These are phyloP conservation scores for Barnettozyma botsteinii DNA, from an alignment of 805 yeast species.

Conservation along the genomic window DNA sequence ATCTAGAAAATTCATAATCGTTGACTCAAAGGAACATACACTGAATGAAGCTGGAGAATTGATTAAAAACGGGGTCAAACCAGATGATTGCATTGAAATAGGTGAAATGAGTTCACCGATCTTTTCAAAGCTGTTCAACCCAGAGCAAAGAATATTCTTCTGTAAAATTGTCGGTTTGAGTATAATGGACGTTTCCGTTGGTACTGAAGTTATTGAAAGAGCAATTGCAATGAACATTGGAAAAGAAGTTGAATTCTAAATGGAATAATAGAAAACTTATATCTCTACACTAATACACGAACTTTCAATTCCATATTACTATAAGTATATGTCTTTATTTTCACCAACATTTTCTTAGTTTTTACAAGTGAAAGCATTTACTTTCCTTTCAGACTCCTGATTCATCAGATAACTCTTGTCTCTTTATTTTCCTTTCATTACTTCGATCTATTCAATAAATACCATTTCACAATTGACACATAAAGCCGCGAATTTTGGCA, in stretches of 20 bases:
- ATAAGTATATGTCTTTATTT: too few relatives aligned
- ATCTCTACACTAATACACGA: too few relatives aligned
- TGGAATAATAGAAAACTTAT: background rate
- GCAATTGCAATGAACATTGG: conserved; percentile 29
- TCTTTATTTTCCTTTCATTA: too few relatives aligned
- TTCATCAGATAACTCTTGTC: too few relatives aligned
- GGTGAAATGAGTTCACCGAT: conserved; percentile 34
- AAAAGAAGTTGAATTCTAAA: conserved; percentile 26
- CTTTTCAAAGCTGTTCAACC: too few relatives aligned
- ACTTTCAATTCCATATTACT: too few relatives aligned
- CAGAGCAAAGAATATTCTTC: conserved; percentile 30
- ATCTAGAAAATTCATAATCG: conserved; percentile 42
- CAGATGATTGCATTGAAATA: conserved; percentile 40
- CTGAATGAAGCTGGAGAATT: conserved; percentile 62
- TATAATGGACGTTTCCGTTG: conserved; percentile 57
- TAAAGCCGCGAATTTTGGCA: background rate
- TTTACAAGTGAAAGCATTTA: too few relatives aligned
- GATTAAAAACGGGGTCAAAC: conserved; percentile 38
- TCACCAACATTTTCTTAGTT: too few relatives aligned
- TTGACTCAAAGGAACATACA: conserved; percentile 55
- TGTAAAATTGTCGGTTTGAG: conserved; percentile 58
- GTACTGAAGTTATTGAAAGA: conserved; percentile 33
- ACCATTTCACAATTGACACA: conserved; percentile 2
- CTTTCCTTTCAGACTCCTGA: too few relatives aligned
- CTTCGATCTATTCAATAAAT: too few relatives aligned